Percentiles rank a stretch among this genome's conserved stretches.
phyloP scores from a whole-genome alignment of 2,329 filamentous ascomycete species.

The Alternaria brassicicola region DNA sequence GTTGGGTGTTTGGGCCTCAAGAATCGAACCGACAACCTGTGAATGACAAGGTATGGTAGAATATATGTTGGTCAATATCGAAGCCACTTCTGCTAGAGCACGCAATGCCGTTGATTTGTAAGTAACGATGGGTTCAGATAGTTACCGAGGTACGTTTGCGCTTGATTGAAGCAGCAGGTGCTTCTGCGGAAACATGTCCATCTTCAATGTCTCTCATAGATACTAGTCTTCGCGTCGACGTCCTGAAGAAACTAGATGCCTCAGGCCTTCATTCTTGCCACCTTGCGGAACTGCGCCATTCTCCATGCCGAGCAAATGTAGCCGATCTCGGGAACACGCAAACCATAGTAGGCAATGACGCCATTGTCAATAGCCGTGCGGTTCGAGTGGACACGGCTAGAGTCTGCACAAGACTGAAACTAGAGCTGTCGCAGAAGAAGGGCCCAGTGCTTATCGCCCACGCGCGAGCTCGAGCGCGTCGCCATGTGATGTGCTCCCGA shows the following conservation, averaged over 20 bases:
- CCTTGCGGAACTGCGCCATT: not conserved
- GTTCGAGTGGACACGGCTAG: not conserved
- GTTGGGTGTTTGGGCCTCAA: not conserved
- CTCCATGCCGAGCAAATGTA: not conserved
- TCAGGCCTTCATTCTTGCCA: not conserved
- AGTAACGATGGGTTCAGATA: not conserved
- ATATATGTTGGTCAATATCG: not conserved
- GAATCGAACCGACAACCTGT: not conserved
- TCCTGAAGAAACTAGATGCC: not conserved
- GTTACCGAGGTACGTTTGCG: conserved; percentile 20
- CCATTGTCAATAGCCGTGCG: not conserved
- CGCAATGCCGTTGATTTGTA: conserved; percentile 22
- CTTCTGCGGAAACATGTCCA: not conserved
- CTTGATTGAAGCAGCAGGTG: not conserved
- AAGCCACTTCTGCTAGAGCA: not conserved
- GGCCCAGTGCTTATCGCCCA: conserved; percentile 1
- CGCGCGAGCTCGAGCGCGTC: conserved; percentile 8
- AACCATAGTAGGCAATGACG: not conserved
- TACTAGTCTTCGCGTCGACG: not conserved
- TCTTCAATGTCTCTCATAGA: not conserved
- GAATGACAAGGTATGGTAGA: not conserved
- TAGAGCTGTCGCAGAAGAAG: not conserved
- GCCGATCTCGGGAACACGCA: not conserved
- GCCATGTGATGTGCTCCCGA: conserved; percentile 8
- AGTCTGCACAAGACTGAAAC: not conserved